These are phyloP conservation scores for Perkinsus olseni DNA, from an alignment of 169 alveolate genomes.

Conservation along the genomic window DNA sequence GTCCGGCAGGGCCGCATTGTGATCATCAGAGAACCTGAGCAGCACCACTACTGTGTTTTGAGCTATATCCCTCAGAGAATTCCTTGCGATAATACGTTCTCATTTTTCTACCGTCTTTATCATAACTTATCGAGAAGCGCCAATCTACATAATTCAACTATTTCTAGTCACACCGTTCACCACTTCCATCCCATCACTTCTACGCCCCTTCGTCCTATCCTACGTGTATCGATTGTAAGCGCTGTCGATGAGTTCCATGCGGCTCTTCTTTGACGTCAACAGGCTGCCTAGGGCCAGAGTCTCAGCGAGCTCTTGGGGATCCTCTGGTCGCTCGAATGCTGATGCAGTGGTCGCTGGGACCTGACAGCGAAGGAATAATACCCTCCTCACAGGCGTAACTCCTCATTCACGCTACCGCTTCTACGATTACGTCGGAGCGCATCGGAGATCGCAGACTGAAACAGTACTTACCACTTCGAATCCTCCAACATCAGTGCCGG, in stretches of 20 bases:
- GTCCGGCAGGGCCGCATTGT: slow-evolving; percentile 72
- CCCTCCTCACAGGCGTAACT: no score
- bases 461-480: neutral
- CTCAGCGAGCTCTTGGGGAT: slow-evolving; percentile 12
- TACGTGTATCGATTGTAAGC: slow-evolving; percentile 88
- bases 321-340: slow-evolving; percentile 8
- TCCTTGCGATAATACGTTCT: no score
- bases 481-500: neutral
- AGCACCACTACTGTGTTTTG: no score
- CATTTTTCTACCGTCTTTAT: no score
- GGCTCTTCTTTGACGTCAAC: slow-evolving; percentile 54
- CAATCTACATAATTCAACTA: no score
- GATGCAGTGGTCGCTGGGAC: neutral
- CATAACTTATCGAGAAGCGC: no score
- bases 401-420: no score
- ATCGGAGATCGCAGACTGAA: neutral
- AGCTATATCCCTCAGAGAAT: no score
- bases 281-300: slow-evolving; percentile 32
- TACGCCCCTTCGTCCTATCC: slow-evolving; percentile 52
- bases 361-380: neutral
- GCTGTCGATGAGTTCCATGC: slow-evolving; percentile 85
- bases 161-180: no score
- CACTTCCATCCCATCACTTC: slow-evolving; percentile 29
- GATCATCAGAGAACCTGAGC: slow-evolving; percentile 18
- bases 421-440: no score